Evolutionary conservation across 2,329 filamentous ascomycete species (phyloP).

Genomic region (Rasamsonia emersonii): DNA sequence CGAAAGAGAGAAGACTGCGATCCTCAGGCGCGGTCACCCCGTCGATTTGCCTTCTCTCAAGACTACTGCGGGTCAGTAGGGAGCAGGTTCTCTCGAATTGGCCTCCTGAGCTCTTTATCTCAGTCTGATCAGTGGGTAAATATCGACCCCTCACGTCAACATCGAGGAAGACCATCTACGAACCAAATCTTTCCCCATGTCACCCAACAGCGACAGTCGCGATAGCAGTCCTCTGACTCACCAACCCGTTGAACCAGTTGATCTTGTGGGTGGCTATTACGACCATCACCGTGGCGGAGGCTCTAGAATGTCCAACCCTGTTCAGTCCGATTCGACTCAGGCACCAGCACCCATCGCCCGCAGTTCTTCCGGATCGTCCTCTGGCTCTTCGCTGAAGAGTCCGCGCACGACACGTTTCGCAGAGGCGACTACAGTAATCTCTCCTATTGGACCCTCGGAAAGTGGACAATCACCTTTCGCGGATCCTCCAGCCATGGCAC

Average conservation of each 20-base stretch:
- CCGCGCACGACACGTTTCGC: conserved; percentile 55
- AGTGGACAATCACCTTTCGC: conserved; percentile 41
- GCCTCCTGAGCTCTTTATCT: conserved; percentile 8
- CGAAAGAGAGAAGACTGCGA: too few species aligned
- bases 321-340: conserved; percentile 11
- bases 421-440: conserved; percentile 56
- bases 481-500: conserved; percentile 42
- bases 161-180: not conserved
- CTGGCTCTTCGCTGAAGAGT: conserved; percentile 35
- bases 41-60: too few species aligned
- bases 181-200: conserved; percentile 13
- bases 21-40: too few species aligned
- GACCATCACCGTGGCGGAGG: conserved; percentile 17
- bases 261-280: conserved; percentile 25
- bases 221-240: conserved; percentile 22
- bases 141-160: not conserved
- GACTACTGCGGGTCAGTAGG: conserved; percentile 9
- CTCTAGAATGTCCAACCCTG: conserved; percentile 15
- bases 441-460: conserved; percentile 46
- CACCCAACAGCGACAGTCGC: conserved; percentile 15
- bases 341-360: conserved; percentile 14
- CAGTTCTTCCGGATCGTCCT: conserved; percentile 23
- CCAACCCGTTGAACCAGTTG: conserved; percentile 30
- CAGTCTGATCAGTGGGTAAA: conserved; percentile 4
- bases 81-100: conserved; percentile 29